Evolutionary conservation across 768 basidiomycete species (phyloP).

Genomic region (Mycena capillaripes): DNA sequence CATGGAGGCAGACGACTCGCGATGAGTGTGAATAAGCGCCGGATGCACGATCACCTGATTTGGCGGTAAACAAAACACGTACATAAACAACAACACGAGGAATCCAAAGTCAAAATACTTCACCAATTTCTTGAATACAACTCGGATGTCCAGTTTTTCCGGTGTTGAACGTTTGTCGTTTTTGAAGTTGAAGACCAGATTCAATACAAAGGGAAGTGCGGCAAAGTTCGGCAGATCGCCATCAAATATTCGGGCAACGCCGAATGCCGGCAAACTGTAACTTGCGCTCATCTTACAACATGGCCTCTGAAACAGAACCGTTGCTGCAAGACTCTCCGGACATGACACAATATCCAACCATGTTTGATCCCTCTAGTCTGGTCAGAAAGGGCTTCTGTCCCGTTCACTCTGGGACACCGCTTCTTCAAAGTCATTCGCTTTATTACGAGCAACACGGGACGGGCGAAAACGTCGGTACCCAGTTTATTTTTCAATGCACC

Average conservation of each 20-base stretch:
- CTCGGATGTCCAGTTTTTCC: too few species aligned
- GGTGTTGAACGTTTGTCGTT: too few species aligned
- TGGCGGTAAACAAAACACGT: neutral
- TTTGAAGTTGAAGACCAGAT: too few species aligned
- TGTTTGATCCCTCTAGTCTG: slow-evolving; percentile 74
- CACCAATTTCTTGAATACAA: too few species aligned
- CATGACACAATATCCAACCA: slow-evolving; percentile 46
- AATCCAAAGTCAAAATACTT: too few species aligned
- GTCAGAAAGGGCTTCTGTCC: slow-evolving; percentile 83
- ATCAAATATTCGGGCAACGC: too few species aligned
- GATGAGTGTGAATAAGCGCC: neutral
- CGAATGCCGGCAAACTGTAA: too few species aligned
- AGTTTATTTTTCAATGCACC: slow-evolving; percentile 59
- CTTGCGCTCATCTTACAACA: too few species aligned
- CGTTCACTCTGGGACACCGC: slow-evolving; percentile 61
- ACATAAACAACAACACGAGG: too few species aligned
- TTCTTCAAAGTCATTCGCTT: slow-evolving; percentile 76
- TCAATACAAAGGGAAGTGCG: too few species aligned
- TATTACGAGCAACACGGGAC: slow-evolving; percentile 86
- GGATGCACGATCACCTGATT: neutral
- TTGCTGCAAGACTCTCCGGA: slow-evolving; percentile 2
- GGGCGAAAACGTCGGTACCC: slow-evolving; percentile 73
- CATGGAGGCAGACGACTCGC: neutral
- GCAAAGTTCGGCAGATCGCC: too few species aligned
- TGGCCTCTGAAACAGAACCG: neutral